Evolutionary conservation across 2,329 filamentous ascomycete species (phyloP).

Genomic region (Diatrype stigma): DNA sequence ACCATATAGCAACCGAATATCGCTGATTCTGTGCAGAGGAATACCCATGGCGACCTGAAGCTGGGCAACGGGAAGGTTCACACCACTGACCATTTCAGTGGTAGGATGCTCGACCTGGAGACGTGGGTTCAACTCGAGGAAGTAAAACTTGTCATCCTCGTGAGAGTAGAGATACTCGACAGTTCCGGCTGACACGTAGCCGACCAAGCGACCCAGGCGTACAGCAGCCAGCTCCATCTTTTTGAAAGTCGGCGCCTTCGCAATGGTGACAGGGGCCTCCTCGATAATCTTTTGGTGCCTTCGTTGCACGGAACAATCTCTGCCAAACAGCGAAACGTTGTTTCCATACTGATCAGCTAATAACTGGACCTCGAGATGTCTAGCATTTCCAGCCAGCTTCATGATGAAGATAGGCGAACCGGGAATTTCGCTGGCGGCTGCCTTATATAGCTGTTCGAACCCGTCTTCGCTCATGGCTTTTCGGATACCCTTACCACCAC

Average conservation of each 20-base stretch:
- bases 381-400: conserved; percentile 95
- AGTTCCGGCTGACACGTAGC: conserved; percentile 97
- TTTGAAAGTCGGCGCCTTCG: conserved; percentile 82
- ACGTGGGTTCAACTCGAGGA: conserved; percentile 96
- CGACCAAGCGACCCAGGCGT: conserved; percentile 86
- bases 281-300: conserved; percentile 99
- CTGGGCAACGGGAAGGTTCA: conserved; percentile 94
- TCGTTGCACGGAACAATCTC: conserved; percentile 97
- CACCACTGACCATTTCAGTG: conserved; percentile 98
- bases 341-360: conserved; percentile 99
- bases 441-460: conserved; percentile 86
- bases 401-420: conserved; percentile 99
- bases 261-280: conserved; percentile 96
- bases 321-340: conserved; percentile 97
- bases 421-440: conserved; percentile 93
- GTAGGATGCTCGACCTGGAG: conserved; percentile 99
- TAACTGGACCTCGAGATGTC: conserved; percentile 95
- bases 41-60: conserved; percentile 99
- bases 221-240: conserved; percentile 97
- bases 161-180: conserved; percentile 99
- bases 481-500: conserved; percentile 98
- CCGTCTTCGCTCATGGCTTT: conserved; percentile 83
- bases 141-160: conserved; percentile 98
- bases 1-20: conserved; percentile 94
- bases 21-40: conserved; percentile 88